phyloP scores from a whole-genome alignment of 495 filamentous ascomycete species.

The Penicillium cinerascens region DNA sequence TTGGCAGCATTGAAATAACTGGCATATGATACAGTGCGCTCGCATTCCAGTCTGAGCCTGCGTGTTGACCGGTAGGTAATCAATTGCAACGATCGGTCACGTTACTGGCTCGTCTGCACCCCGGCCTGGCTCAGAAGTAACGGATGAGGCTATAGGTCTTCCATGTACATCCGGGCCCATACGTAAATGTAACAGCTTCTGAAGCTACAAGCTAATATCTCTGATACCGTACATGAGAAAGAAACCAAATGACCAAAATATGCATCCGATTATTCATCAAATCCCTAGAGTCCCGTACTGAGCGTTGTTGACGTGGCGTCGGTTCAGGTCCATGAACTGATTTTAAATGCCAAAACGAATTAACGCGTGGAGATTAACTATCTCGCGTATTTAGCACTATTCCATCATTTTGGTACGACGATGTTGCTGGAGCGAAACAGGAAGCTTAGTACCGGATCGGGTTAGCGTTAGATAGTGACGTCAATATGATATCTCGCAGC shows the following conservation, averaged over 20 bases:
- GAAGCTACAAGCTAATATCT: neutral
- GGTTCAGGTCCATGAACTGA: neutral
- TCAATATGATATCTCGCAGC: slow-evolving; percentile 30
- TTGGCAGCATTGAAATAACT: neutral
- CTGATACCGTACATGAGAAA: neutral
- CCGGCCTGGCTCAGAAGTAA: neutral
- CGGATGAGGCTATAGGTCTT: neutral
- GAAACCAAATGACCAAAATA: slow-evolving; percentile 4
- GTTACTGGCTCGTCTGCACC: neutral
- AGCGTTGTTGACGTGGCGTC: slow-evolving; percentile 30
- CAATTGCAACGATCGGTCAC: neutral
- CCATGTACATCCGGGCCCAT: neutral
- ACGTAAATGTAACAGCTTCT: neutral
- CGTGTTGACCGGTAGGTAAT: neutral
- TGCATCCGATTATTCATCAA: slow-evolving; percentile 5
- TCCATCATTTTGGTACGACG: neutral
- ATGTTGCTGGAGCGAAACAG: neutral
- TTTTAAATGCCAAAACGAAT: too few relatives aligned
- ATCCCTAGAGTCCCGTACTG: slow-evolving; percentile 2
- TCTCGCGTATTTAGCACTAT: neutral
- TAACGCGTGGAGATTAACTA: neutral
- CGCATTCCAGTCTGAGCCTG: neutral
- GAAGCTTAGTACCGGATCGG: slow-evolving; percentile 17
- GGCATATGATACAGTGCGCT: neutral
- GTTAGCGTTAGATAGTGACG: slow-evolving; percentile 30